phyloP scores from a whole-genome alignment of 139 green algal species.

The Chlorella sp. region DNA sequence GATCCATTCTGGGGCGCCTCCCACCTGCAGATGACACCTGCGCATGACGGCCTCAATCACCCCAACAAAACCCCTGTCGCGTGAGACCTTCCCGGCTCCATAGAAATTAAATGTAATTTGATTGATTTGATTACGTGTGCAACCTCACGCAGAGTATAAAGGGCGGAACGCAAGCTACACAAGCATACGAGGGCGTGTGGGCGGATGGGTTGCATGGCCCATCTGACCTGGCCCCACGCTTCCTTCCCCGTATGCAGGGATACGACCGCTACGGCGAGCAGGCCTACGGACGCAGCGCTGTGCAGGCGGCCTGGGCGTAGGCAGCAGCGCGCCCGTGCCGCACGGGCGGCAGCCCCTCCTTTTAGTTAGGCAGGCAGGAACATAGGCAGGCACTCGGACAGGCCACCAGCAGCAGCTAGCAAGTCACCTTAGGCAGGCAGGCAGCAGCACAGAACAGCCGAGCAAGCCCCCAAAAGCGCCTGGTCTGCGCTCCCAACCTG shows the following conservation, averaged over 20 bases:
- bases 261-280: constrained; percentile 55
- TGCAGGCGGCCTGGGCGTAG: neutral
- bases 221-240: neutral
- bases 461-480: too few relatives aligned
- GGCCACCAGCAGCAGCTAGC: neutral
- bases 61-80: too few relatives aligned
- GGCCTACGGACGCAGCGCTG: constrained; percentile 4
- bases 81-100: too few relatives aligned
- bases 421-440: neutral
- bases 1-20: too few relatives aligned
- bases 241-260: neutral
- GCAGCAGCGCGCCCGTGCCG: neutral
- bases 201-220: neutral
- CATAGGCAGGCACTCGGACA: neutral
- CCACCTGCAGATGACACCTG: too few relatives aligned
- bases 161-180: too few relatives aligned
- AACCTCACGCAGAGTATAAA: too few relatives aligned
- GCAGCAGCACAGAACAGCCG: neutral
- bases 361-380: neutral
- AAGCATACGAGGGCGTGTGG: too few relatives aligned
- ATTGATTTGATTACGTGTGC: too few relatives aligned
- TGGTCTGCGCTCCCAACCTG: too few relatives aligned
- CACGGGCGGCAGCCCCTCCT: neutral
- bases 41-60: too few relatives aligned
- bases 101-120: too few relatives aligned